A percentile compares a stretch with the other conserved stretches of the same genome.
Evolutionary conservation across 1,139 yeast genomes (phyloP).

Genomic region (Yamadazyma songkhlaensis): DNA sequence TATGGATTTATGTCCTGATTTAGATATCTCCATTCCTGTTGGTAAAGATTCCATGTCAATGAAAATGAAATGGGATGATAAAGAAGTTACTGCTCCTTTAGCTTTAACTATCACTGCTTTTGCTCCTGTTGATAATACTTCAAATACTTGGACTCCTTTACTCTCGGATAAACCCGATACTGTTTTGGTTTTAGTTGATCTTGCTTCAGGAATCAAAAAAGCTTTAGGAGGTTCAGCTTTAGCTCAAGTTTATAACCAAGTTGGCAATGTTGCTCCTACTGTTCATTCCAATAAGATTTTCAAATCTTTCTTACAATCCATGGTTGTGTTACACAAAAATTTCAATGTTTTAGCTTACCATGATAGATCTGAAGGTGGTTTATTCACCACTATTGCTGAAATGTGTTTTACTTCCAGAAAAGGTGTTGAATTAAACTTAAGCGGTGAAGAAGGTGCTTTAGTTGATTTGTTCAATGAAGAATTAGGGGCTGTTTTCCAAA

Average conservation of each 20-base stretch:
- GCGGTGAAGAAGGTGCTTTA: slow-evolving; percentile 38
- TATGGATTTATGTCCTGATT: slow-evolving; percentile 87
- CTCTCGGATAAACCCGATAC: slow-evolving; percentile 54
- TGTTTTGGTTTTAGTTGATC: slow-evolving; percentile 74
- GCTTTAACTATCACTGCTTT: slow-evolving; percentile 92
- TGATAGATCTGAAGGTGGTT: slow-evolving; percentile 97
- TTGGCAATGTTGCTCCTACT: slow-evolving; percentile 81
- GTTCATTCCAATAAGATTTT: slow-evolving; percentile 67
- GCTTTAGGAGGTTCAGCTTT: slow-evolving; percentile 91
- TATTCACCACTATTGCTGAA: slow-evolving; percentile 78
- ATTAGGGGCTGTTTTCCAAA: slow-evolving; percentile 95
- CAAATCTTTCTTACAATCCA: slow-evolving; percentile 66
- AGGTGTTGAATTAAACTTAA: slow-evolving; percentile 55
- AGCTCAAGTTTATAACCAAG: slow-evolving; percentile 87
- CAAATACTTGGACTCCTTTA: slow-evolving; percentile 95
- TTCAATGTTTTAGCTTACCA: slow-evolving; percentile 84
- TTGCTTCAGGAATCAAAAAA: slow-evolving; percentile 57
- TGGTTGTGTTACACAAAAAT: slow-evolving; percentile 66
- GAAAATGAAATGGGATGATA: slow-evolving; percentile 97
- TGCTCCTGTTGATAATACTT: slow-evolving; percentile 80
- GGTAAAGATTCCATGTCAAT: slow-evolving; percentile 99
- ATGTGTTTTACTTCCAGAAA: slow-evolving; percentile 97
- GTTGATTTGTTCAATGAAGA: slow-evolving; percentile 85
- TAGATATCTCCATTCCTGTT: slow-evolving; percentile 91
- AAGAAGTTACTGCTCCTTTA: slow-evolving; percentile 92